Conservation (phyloP, 208 protist genomes). For the Blastocrithidia nonstop region DNA sequence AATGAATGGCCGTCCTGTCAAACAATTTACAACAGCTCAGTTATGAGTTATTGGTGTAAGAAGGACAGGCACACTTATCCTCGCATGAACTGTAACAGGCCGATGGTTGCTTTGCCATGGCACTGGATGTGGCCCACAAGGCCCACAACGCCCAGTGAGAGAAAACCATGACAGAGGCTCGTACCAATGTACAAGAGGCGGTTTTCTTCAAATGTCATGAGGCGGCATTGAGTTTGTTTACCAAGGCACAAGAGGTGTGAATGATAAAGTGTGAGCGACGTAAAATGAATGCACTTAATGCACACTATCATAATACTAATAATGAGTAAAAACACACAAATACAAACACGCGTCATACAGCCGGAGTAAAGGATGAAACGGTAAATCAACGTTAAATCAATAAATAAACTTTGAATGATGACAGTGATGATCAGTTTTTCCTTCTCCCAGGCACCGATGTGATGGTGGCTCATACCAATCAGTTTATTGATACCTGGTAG, state of each 20-base stretch:
- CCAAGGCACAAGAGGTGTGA: constrained; percentile 27
- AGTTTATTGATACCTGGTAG: constrained; percentile 73
- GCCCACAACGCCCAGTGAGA: constrained; percentile 79
- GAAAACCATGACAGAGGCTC: constrained; percentile 47
- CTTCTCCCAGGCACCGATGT: constrained; percentile 56
- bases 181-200: constrained; percentile 61
- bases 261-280: too few relatives aligned
- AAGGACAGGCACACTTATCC: constrained; percentile 53
- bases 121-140: constrained; percentile 62
- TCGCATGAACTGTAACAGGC: constrained; percentile 60
- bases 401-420: too few relatives aligned
- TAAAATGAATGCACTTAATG: too few relatives aligned
- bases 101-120: constrained; percentile 38
- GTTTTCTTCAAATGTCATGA: constrained; percentile 79
- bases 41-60: constrained; percentile 78
- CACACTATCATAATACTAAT: background rate
- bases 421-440: constrained; percentile 65
- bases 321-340: background rate
- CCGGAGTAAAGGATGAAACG: too few relatives aligned
- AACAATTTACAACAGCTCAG: constrained; percentile 83
- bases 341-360: background rate
- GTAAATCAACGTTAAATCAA: too few relatives aligned
- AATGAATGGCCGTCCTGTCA: constrained; percentile 81
- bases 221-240: constrained; percentile 61
- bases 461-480: constrained; percentile 50